Evolutionary conservation across 805 yeast genomes (phyloP).

Genomic region (Schwanniomyces occidentalis): DNA sequence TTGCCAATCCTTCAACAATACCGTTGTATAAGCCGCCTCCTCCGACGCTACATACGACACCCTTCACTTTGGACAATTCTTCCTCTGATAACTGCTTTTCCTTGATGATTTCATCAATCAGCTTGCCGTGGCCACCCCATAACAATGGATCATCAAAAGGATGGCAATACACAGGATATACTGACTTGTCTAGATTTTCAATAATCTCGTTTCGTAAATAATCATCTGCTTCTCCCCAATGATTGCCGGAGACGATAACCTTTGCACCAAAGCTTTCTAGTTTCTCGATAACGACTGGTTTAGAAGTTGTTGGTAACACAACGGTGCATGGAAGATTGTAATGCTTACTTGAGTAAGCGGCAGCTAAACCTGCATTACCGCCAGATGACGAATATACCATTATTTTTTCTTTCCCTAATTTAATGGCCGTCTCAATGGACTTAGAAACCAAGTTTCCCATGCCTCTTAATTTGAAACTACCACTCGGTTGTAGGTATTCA

Average conservation of each 20-base stretch:
- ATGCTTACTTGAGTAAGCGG: conserved; percentile 26
- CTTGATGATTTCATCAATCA: conserved; percentile 24
- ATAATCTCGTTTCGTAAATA: conserved; percentile 19
- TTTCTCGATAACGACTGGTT: conserved; percentile 18
- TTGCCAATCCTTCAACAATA: conserved; percentile 22
- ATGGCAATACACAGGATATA: conserved; percentile 28
- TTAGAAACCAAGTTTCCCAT: conserved; percentile 47
- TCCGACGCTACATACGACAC: conserved; percentile 31
- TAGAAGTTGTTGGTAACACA: conserved; percentile 25
- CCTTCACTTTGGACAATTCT: conserved; percentile 21
- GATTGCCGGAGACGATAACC: conserved; percentile 23
- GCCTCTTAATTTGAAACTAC: conserved; percentile 59
- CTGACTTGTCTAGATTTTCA: conserved; percentile 8
- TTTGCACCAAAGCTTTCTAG: conserved; percentile 22
- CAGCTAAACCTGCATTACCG: conserved; percentile 39
- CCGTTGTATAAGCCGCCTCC: conserved; percentile 39
- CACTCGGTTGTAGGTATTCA: conserved; percentile 56
- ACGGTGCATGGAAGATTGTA: conserved; percentile 28
- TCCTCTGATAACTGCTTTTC: conserved; percentile 18
- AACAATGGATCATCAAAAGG: conserved; percentile 31
- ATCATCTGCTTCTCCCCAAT: conserved; percentile 35
- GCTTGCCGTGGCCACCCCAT: conserved; percentile 31
- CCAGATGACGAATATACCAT: conserved; percentile 31
- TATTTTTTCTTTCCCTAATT: conserved; percentile 13
- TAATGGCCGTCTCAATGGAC: conserved; percentile 27